Evolutionary conservation across 306 rosid genomes (phyloP), one percentile per base, ranked within the genome.

Genomic region (Dicorynia guianensis): DNA sequence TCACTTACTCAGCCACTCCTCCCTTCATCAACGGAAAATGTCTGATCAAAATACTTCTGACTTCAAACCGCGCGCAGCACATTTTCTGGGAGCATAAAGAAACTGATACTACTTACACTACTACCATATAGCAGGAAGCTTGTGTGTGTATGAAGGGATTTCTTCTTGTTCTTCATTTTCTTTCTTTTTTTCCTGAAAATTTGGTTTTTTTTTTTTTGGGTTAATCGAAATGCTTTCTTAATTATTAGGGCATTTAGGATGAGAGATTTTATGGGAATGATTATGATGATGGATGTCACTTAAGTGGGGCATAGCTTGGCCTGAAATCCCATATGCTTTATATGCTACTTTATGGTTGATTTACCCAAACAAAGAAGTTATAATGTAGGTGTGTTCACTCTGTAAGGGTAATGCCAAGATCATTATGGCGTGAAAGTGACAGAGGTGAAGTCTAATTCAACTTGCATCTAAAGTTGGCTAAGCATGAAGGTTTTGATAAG

Each of bases 1-100:
- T 83, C 97, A 66, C 88, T 95, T 19, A 72, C 70, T 81, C 97
- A 92, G 85, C 98, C 98, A 67, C 97, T 95, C 11, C 89, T 94
- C 44, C 87, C 93, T 76, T 83, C 97, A 36, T 84, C 98, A 49
- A 78, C 91, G 4, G 97, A 92, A 57, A 89, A 82, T 81, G 96
- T 90, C 20, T 95, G 79, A 90, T 64, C 66, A 34, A 2, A 15
- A 34, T 48, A 17, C 18, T 6, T 81, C 75, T 69, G 43, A 64
- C 84, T 69, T 85, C 63, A 60, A 61, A 54, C 76, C 52, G 54
- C 76, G 56, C 52, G 54, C 76, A 61, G 42, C 78, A 19, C 79
- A 77, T 67, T 67, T 66, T 52, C 76, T 83, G 70, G 38, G 61
- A 35, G 64, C 62, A 44, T 61, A 49, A 63, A 17, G 63, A 68